Evolutionary conservation across 2,329 filamentous ascomycete genomes (phyloP), one percentile per base, ranked within the genome.

Genomic region (Furcasterigmium sp.): DNA sequence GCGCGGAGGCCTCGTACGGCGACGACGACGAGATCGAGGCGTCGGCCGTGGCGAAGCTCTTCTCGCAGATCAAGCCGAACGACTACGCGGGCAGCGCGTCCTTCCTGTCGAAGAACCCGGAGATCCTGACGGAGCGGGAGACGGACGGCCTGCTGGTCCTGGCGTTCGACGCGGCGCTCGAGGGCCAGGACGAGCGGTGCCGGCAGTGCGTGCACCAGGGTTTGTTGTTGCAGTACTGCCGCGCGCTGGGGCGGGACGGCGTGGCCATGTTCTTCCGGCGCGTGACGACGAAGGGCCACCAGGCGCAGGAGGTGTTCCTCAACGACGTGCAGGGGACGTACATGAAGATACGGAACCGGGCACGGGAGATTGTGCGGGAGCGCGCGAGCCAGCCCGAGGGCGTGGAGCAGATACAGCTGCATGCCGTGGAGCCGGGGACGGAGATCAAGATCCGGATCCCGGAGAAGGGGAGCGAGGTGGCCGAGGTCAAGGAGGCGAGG

Each of bases 391-490:
- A 76, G 42, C 68, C 60, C 3, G 65, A 69, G 46, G 88, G 85
- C 17, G 85, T 95, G 9, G 93, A 98, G 69, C 91, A 96, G 65
- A 98, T 98, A 53, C 94, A 98, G 66, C 76, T 98, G 37, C 93
- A 98, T 61, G 91, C 93, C 13, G 91, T 98, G 10, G 90, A 96
- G 62, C 91, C 91, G 0, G 86, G 85, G 38, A 96, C 91, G 3
- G 84, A 87, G 48, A 96, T 98, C 62, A 87, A 87, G 60, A 96
- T 97, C 63, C 79, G 69, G 43, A 84, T 95, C 30, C 91, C 93
- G 11, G 73, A 85, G 1, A 72, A 74, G 30, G 73, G 80, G 19
- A 85, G 82, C 54, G 74, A 81, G 19, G 82, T 91, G 41, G 76
- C 79, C 1, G 81, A 76, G 42, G 75, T 75, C 42, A 73, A 82